A percentile compares a stretch with the other conserved stretches of the same genome.
phyloP scores from a whole-genome alignment of 345 rosid species.

The Linum lewisii region DNA sequence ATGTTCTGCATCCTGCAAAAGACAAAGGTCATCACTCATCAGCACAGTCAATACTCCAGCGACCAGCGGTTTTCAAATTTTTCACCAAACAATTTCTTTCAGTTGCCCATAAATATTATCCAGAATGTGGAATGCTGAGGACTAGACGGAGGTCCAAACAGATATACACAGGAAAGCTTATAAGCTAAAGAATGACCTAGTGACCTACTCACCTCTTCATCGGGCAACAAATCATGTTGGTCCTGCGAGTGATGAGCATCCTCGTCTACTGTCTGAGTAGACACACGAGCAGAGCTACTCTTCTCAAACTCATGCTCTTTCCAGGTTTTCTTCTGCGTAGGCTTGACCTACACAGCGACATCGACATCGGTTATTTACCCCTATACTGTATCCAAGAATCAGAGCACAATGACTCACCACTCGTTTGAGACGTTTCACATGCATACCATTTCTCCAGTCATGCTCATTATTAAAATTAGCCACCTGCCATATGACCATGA shows the following conservation, averaged over 20 bases:
- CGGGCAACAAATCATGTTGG: slow-evolving; percentile 45
- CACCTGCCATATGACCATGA: slow-evolving; percentile 36
- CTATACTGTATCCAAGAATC: background rate
- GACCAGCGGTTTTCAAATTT: background rate
- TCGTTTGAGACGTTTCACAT: slow-evolving; percentile 66
- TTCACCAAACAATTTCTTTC: no score
- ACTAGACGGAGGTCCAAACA: background rate
- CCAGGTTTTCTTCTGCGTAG: slow-evolving; percentile 52
- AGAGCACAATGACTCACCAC: slow-evolving; percentile 31
- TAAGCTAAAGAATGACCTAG: background rate
- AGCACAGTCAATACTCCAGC: background rate
- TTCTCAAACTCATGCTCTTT: slow-evolving; percentile 47
- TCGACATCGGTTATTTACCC: slow-evolving; percentile 6
- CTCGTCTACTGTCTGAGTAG: slow-evolving; percentile 40
- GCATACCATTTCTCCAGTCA: slow-evolving; percentile 94
- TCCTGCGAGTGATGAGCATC: slow-evolving; percentile 36
- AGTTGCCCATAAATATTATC: background rate
- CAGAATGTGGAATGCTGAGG: no score
- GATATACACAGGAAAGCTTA: background rate
- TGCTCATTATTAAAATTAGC: slow-evolving; percentile 62
- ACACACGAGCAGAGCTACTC: slow-evolving; percentile 26
- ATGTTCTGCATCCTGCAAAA: slow-evolving; percentile 40
- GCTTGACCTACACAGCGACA: slow-evolving; percentile 34
- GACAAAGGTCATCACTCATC: background rate
- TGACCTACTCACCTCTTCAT: slow-evolving; percentile 43